phyloP scores from a whole-genome alignment of 352 stramenopile species.

The Thraustochytrium striatum region DNA sequence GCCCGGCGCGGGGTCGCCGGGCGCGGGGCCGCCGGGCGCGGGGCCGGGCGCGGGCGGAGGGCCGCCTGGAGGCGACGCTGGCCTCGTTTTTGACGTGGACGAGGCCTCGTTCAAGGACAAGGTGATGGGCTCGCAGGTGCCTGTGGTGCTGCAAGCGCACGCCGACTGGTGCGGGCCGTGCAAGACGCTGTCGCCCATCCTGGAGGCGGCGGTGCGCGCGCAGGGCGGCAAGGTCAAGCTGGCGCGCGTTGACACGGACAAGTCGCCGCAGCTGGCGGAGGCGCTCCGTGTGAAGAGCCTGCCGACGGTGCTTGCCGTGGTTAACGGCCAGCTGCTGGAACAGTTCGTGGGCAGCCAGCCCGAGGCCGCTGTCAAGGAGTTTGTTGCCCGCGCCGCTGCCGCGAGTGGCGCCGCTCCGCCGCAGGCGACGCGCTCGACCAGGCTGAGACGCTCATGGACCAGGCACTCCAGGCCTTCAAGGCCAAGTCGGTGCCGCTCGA shows the following conservation, averaged over 20 bases:
- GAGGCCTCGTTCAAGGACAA: neutral
- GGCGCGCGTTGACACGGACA: slow-evolving; percentile 50
- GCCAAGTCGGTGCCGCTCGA: neutral
- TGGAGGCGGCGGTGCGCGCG: slow-evolving; percentile 32
- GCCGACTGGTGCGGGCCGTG: slow-evolving; percentile 53
- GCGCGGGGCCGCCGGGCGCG: neutral
- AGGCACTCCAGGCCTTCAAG: slow-evolving; percentile 3
- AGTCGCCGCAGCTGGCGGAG: slow-evolving; percentile 46
- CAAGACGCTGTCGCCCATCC: slow-evolving; percentile 45
- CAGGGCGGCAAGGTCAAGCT: slow-evolving; percentile 40
- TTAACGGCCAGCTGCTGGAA: slow-evolving; percentile 44
- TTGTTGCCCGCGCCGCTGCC: slow-evolving; percentile 14
- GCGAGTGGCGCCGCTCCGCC: neutral
- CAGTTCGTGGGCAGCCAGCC: slow-evolving; percentile 35
- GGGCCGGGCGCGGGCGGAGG: too few relatives aligned
- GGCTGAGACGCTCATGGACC: slow-evolving; percentile 43
- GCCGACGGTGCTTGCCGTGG: slow-evolving; percentile 49
- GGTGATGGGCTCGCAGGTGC: slow-evolving; percentile 47
- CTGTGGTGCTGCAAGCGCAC: slow-evolving; percentile 50
- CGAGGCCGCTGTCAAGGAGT: slow-evolving; percentile 30
- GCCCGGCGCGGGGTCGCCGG: neutral
- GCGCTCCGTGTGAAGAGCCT: slow-evolving; percentile 41
- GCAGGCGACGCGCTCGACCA: neutral
- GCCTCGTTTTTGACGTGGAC: slow-evolving; percentile 13
- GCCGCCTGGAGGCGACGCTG: too few relatives aligned